Conservation (phyloP, 306 rosid species). For the Cercis canadensis region DNA sequence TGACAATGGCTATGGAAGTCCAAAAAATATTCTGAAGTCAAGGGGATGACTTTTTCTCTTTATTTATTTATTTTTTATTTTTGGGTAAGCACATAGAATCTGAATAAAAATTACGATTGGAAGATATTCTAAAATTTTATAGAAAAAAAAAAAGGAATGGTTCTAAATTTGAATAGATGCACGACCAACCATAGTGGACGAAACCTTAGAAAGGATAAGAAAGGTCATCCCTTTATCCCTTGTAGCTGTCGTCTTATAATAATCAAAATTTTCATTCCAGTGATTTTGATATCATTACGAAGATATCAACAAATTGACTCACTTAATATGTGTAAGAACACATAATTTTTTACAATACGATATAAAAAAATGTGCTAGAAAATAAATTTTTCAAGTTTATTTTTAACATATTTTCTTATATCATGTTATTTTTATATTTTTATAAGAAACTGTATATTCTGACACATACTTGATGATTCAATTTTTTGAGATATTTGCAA, state of each 20-base stretch:
- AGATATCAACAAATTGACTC: too few relatives aligned
- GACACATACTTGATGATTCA: too few relatives aligned
- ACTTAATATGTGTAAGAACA: too few relatives aligned
- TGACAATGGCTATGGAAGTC: background rate
- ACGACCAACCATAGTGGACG: constrained; percentile 28
- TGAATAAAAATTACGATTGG: background rate
- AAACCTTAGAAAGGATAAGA: background rate
- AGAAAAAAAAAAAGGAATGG: background rate
- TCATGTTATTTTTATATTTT: too few relatives aligned
- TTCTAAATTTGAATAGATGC: constrained; percentile 30
- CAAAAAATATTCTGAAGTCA: background rate
- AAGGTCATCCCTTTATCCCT: background rate
- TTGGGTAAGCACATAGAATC: background rate
- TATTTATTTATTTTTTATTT: background rate
- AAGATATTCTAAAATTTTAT: background rate
- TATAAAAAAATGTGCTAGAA: too few relatives aligned
- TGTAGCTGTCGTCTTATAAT: background rate
- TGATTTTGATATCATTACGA: too few relatives aligned
- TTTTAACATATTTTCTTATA: too few relatives aligned
- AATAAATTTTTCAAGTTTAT: too few relatives aligned
- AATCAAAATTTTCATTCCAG: too few relatives aligned
- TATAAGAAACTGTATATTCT: too few relatives aligned
- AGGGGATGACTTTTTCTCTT: background rate
- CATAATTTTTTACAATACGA: too few relatives aligned
- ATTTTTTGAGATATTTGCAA: too few relatives aligned